A percentile compares a stretch with the other conserved stretches of the same genome.
phyloP scores from a whole-genome alignment of 805 yeast genomes.

The Maudiozyma saulgeensis region DNA sequence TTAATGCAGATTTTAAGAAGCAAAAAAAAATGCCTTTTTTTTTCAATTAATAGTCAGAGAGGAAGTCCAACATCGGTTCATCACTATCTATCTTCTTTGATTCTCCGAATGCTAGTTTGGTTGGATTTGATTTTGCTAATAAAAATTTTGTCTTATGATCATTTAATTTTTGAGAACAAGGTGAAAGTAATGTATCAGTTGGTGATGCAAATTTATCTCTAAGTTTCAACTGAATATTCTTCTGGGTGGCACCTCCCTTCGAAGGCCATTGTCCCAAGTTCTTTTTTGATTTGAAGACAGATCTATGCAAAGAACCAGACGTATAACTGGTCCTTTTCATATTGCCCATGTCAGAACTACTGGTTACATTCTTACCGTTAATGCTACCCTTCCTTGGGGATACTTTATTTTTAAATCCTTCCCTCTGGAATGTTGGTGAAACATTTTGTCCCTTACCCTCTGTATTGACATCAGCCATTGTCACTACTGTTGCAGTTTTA shows the following conservation, averaged over 20 bases:
- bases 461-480: too few relatives aligned
- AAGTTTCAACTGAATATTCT: not conserved
- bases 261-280: not conserved
- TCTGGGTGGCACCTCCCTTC: not conserved
- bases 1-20: not conserved
- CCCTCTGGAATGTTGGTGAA: not conserved
- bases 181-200: constrained; percentile 48
- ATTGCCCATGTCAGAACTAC: not conserved
- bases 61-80: constrained; percentile 1
- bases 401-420: not conserved
- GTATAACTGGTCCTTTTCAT: not conserved
- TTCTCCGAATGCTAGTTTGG: constrained; percentile 13
- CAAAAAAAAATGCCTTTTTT: not conserved
- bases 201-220: constrained; percentile 38
- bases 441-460: not conserved
- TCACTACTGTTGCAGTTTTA: not conserved
- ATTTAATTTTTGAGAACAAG: constrained; percentile 47
- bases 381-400: not conserved
- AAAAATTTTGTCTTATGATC: constrained; percentile 34
- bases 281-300: constrained; percentile 18
- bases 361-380: not conserved
- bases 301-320: constrained; percentile 12
- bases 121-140: constrained; percentile 14
- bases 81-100: not conserved
- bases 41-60: constrained; percentile 3